phyloP scores from a whole-genome alignment of 345 rosid species.

The Salix purpurea region DNA sequence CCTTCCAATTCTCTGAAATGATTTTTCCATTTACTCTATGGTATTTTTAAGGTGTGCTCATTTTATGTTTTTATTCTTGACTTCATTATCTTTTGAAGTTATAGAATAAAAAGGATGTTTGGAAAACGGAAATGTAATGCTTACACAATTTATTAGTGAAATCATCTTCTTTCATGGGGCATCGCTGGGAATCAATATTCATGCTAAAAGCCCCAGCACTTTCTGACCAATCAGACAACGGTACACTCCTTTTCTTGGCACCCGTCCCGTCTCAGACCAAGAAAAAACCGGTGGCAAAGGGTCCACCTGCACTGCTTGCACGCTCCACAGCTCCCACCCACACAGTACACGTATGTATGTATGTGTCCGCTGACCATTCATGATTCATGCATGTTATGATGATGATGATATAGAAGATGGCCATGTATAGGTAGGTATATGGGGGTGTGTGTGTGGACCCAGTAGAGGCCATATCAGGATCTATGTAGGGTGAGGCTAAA shows the following conservation, averaged over 20 bases:
- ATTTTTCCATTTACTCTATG: too few species aligned
- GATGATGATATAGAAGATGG: background rate
- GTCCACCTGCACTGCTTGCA: background rate
- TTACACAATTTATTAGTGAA: background rate
- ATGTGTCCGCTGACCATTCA: background rate
- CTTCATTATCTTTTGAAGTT: too few species aligned
- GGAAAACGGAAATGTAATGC: background rate
- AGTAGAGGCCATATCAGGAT: background rate
- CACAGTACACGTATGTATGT: background rate
- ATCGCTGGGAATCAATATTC: background rate
- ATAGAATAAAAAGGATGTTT: too few species aligned
- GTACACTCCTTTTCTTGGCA: background rate
- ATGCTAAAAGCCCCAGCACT: conserved; percentile 5
- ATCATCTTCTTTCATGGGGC: background rate
- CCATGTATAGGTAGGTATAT: background rate
- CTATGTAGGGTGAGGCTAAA: background rate
- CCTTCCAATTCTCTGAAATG: too few species aligned
- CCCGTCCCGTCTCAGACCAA: background rate
- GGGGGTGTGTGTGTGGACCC: background rate
- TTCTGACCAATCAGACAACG: conserved; percentile 12
- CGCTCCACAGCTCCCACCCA: background rate
- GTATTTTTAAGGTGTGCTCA: too few species aligned
- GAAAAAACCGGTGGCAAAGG: background rate
- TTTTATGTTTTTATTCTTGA: too few species aligned
- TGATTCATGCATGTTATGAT: background rate